Evolutionary conservation across 202 grass and related monocot species (phyloP).

Genomic region (Zizania palustris): DNA sequence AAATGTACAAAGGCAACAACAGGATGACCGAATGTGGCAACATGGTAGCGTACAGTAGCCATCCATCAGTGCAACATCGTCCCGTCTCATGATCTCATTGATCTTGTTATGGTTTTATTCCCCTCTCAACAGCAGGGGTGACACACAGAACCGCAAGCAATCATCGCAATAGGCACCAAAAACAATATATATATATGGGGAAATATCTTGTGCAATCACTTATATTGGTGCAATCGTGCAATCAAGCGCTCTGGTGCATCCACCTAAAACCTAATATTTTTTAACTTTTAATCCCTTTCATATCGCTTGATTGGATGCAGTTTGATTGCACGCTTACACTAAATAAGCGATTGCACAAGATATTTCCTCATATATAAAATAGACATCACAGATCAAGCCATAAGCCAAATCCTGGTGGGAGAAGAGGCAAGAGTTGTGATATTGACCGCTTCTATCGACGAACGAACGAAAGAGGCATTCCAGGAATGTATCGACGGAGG

Average conservation of each 20-base stretch:
- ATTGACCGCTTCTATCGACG: neutral
- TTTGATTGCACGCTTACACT: no score
- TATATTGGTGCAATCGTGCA: no score
- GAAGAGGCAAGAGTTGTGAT: neutral
- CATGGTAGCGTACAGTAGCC: conserved; percentile 13
- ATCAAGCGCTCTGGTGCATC: no score
- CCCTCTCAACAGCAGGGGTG: conserved; percentile 20
- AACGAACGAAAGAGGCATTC: neutral
- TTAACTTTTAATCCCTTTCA: no score
- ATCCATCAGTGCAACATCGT: conserved; percentile 6
- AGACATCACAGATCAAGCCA: conserved; percentile 5
- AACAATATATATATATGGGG: neutral
- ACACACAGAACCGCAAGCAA: neutral
- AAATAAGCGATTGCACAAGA: no score
- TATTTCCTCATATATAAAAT: no score
- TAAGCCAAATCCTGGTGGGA: neutral
- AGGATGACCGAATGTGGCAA: conserved; percentile 43
- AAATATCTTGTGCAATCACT: no score
- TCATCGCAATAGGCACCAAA: neutral
- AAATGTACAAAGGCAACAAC: conserved; percentile 49
- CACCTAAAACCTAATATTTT: no score
- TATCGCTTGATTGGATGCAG: no score
- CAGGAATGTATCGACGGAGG: conserved; percentile 7
- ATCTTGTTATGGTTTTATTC: neutral
- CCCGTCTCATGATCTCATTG: conserved; percentile 31